Conservation (phyloP, 441 rosid genomes). For the Croton setiger region DNA sequence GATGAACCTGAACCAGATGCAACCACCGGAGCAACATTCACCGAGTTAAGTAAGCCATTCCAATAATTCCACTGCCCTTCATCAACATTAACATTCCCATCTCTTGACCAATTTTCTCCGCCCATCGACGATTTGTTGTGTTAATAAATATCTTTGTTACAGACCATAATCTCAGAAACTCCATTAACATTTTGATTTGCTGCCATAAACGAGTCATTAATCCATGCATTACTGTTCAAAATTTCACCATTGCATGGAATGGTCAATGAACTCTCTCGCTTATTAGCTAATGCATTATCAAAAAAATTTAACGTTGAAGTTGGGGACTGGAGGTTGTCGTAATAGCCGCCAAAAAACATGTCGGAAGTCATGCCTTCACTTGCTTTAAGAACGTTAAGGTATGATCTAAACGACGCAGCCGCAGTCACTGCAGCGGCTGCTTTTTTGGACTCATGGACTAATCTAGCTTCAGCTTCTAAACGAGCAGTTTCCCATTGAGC, state of each 20-base stretch:
- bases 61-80: constrained; percentile 69
- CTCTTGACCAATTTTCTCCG: constrained; percentile 22
- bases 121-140: constrained; percentile 21
- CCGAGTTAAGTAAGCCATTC: constrained; percentile 78
- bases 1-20: constrained; percentile 34
- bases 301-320: constrained; percentile 66
- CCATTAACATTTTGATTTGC: constrained; percentile 24
- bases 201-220: constrained; percentile 23
- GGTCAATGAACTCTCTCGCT: constrained; percentile 23
- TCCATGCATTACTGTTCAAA: constrained; percentile 19
- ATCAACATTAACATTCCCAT: constrained; percentile 30
- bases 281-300: constrained; percentile 38
- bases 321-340: constrained; percentile 51
- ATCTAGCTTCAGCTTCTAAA: constrained; percentile 46
- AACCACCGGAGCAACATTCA: constrained; percentile 57
- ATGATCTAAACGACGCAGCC: constrained; percentile 17
- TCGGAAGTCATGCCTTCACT: constrained; percentile 31
- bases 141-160: constrained; percentile 22
- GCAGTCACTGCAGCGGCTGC: background rate
- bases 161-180: constrained; percentile 51
- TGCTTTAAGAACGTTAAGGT: constrained; percentile 38
- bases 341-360: constrained; percentile 7
- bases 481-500: constrained; percentile 51
- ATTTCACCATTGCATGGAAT: background rate
- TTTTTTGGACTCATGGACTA: constrained; percentile 31